Evolutionary conservation across 805 yeast genomes (phyloP).

Genomic region (Isabelozyma rhagii): DNA sequence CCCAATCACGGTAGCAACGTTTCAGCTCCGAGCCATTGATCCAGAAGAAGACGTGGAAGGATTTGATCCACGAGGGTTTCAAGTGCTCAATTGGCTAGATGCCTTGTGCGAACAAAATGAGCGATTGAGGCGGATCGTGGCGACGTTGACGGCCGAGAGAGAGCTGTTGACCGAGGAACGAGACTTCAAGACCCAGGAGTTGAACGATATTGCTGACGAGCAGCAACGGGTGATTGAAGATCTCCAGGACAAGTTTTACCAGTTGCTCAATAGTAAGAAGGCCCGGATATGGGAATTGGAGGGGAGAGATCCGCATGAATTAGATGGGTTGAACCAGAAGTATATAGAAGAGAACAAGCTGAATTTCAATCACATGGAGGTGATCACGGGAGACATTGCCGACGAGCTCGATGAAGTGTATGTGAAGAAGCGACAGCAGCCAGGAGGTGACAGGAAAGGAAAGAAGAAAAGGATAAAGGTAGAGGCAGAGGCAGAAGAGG

Average conservation of each 20-base stretch:
- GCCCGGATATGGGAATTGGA: conserved; percentile 25
- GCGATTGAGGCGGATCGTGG: conserved; percentile 3
- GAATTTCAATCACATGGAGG: conserved; percentile 9
- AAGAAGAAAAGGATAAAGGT: conserved; percentile 4
- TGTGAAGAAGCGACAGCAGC: conserved; percentile 3
- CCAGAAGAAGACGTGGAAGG: conserved; percentile 7
- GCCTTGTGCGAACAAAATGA: conserved; percentile 3
- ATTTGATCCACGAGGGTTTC: neutral
- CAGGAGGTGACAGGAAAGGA: conserved; percentile 9
- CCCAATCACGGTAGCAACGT: conserved; percentile 23
- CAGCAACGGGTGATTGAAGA: conserved; percentile 18
- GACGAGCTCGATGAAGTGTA: conserved; percentile 14
- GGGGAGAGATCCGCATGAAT: neutral
- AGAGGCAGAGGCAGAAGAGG: neutral
- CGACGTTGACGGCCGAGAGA: conserved; percentile 3
- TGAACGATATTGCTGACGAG: conserved; percentile 4
- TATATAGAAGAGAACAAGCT: conserved; percentile 10
- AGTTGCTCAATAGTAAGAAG: conserved; percentile 27
- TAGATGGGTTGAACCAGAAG: conserved; percentile 14
- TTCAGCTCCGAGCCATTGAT: conserved; percentile 16
- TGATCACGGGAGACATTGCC: conserved; percentile 15
- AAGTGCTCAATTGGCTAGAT: conserved; percentile 26
- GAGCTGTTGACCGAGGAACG: conserved; percentile 6
- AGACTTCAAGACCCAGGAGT: conserved; percentile 5
- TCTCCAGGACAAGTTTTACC: conserved; percentile 22